Percentiles rank a stretch among this genome's conserved stretches.
Evolutionary conservation across 2,329 filamentous ascomycete genomes (phyloP).

Genomic region (Emericellopsis cladophorae): DNA sequence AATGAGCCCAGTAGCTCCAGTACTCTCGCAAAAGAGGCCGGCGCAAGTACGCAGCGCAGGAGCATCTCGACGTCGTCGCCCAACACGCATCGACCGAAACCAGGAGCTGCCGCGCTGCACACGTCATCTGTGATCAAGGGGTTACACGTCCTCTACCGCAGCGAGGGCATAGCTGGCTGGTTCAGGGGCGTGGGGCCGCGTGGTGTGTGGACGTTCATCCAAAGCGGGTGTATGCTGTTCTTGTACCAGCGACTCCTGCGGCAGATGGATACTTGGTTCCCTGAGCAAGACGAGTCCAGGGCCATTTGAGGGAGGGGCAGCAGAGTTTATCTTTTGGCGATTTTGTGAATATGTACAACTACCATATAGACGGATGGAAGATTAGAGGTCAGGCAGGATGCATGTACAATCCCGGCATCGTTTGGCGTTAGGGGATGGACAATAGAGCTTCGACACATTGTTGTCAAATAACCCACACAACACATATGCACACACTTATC

Average conservation of each 20-base stretch:
- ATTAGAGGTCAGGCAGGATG: too few relatives aligned
- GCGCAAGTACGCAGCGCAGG: slow-evolving; percentile 46
- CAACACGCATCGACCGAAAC: slow-evolving; percentile 67
- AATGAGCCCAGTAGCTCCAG: slow-evolving; percentile 17
- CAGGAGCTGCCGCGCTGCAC: slow-evolving; percentile 68
- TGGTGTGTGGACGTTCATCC: slow-evolving; percentile 92
- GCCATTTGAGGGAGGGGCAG: slow-evolving; percentile 3
- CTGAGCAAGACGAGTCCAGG: slow-evolving; percentile 14
- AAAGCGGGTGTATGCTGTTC: slow-evolving; percentile 93
- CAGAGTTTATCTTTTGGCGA: too few relatives aligned
- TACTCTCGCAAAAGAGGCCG: slow-evolving; percentile 24
- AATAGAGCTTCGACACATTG: too few relatives aligned
- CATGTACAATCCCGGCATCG: not conserved
- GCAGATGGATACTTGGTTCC: slow-evolving; percentile 48
- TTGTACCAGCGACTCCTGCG: slow-evolving; percentile 82
- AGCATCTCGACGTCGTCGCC: slow-evolving; percentile 84
- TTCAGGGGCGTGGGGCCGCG: slow-evolving; percentile 91
- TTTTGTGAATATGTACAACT: not conserved
- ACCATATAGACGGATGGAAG: not conserved
- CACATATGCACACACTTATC: too few relatives aligned
- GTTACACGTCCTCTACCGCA: slow-evolving; percentile 75
- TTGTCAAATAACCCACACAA: too few relatives aligned
- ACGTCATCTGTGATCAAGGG: slow-evolving; percentile 84
- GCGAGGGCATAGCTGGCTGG: slow-evolving; percentile 79
- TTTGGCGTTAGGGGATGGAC: not conserved